These are phyloP conservation scores for Penicillium sp. DNA, from an alignment of 2,329 filamentous ascomycete genomes.

Conservation along the genomic window DNA sequence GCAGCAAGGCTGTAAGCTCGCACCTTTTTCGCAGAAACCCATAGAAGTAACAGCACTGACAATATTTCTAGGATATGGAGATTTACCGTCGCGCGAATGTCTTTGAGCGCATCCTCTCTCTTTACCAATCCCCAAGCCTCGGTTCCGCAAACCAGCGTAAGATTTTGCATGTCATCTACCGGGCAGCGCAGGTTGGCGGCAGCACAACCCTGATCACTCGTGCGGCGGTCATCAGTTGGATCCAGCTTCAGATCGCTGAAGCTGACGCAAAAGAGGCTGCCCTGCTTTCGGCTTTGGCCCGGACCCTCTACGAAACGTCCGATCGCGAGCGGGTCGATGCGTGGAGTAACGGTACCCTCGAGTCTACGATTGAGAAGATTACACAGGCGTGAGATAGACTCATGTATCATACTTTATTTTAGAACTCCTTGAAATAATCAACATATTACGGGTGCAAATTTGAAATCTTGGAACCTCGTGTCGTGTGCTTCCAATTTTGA, in stretches of 20 bases:
- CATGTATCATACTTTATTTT: conserved; percentile 4
- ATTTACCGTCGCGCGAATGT: conserved; percentile 58
- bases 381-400: conserved; percentile 2
- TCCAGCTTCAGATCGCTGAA: conserved; percentile 59
- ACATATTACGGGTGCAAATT: background rate
- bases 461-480: background rate
- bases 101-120: conserved; percentile 71
- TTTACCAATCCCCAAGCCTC: conserved; percentile 67
- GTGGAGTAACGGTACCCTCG: conserved; percentile 61
- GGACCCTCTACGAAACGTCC: conserved; percentile 62
- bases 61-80: conserved; percentile 42
- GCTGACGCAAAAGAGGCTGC: conserved; percentile 44
- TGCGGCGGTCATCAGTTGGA: conserved; percentile 72
- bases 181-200: conserved; percentile 66
- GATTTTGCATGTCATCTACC: conserved; percentile 62
- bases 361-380: conserved; percentile 26
- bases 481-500: background rate
- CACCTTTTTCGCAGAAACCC: background rate
- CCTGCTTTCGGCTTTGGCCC: conserved; percentile 56
- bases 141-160: conserved; percentile 59
- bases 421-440: background rate
- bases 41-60: conserved; percentile 9
- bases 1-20: conserved; percentile 52
- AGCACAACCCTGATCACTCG: conserved; percentile 79
- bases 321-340: conserved; percentile 62